Evolutionary conservation across 2,329 filamentous ascomycete species (phyloP).

Genomic region (Stagonosporopsis cucurbitacearum): DNA sequence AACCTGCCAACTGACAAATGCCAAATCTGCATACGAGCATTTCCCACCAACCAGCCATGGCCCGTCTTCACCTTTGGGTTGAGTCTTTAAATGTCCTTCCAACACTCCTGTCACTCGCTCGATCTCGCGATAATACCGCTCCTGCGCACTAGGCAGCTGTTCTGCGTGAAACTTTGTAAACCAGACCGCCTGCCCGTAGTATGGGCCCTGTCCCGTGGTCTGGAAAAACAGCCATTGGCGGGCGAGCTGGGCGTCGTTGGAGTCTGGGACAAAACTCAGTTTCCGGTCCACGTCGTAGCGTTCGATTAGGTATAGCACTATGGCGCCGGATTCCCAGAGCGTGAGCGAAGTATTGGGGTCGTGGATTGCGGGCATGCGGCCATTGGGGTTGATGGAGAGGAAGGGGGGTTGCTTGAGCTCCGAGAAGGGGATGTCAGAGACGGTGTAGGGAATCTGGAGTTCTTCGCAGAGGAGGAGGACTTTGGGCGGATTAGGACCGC

Average conservation of each 20-base stretch:
- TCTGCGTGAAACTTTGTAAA: slow-evolving; percentile 50
- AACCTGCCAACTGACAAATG: slow-evolving; percentile 35
- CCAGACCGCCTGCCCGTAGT: slow-evolving; percentile 50
- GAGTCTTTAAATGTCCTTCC: slow-evolving; percentile 48
- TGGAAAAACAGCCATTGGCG: slow-evolving; percentile 57
- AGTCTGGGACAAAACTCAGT: slow-evolving; percentile 45
- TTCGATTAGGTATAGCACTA: slow-evolving; percentile 54
- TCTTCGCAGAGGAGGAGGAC: slow-evolving; percentile 55
- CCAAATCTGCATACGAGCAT: slow-evolving; percentile 36
- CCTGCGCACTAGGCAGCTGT: slow-evolving; percentile 53
- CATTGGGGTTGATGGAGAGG: slow-evolving; percentile 51
- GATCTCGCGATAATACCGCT: slow-evolving; percentile 58
- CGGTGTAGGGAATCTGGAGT: slow-evolving; percentile 51
- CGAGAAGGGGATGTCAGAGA: slow-evolving; percentile 43
- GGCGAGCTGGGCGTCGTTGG: slow-evolving; percentile 48
- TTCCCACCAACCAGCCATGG: slow-evolving; percentile 41
- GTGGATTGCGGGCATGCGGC: slow-evolving; percentile 53
- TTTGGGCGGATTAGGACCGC: slow-evolving; percentile 53
- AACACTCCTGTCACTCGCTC: slow-evolving; percentile 56
- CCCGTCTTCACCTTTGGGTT: slow-evolving; percentile 29
- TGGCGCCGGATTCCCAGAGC: slow-evolving; percentile 55
- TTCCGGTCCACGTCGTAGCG: slow-evolving; percentile 52
- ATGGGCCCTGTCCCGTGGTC: slow-evolving; percentile 54
- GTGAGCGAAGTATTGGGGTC: slow-evolving; percentile 55
- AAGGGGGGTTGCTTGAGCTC: slow-evolving; percentile 52